Conservation (phyloP, 164 flowering plant species). For the Akebia trifoliata region DNA sequence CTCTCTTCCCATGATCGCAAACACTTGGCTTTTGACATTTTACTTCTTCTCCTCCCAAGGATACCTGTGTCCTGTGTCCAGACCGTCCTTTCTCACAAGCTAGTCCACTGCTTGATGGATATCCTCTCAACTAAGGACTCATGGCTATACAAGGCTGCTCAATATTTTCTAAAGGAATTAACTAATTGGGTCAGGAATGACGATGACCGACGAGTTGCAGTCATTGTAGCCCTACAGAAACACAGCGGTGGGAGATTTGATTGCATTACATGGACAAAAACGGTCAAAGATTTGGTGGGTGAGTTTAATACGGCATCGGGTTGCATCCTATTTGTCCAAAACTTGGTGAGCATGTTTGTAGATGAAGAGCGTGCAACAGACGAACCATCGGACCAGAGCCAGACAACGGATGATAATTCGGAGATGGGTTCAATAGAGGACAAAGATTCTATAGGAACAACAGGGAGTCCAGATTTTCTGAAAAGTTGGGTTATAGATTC, state of each 20-base stretch:
- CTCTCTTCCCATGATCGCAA: constrained; percentile 93
- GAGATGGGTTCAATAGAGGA: constrained; percentile 75
- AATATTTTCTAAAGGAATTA: constrained; percentile 58
- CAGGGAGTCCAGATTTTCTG: constrained; percentile 51
- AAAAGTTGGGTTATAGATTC: constrained; percentile 85
- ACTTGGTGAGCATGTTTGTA: constrained; percentile 65
- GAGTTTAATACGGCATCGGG: constrained; percentile 74
- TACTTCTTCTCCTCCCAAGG: constrained; percentile 75
- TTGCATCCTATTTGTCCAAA: constrained; percentile 66
- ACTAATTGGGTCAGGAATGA: constrained; percentile 54
- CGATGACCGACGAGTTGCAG: constrained; percentile 68
- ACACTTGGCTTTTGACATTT: constrained; percentile 75
- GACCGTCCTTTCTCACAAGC: constrained; percentile 57
- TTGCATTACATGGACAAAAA: constrained; percentile 58
- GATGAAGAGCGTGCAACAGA: constrained; percentile 67
- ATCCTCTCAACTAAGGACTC: constrained; percentile 72
- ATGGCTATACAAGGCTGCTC: constrained; percentile 83
- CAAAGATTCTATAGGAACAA: constrained; percentile 44
- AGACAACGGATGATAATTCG: constrained; percentile 88
- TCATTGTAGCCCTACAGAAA: constrained; percentile 74
- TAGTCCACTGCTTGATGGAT: constrained; percentile 88
- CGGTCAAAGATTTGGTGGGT: constrained; percentile 60
- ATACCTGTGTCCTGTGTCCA: constrained; percentile 65
- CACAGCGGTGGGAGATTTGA: constrained; percentile 87
- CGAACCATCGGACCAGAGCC: constrained; percentile 94